phyloP scores from a whole-genome alignment of 2,329 filamentous ascomycete genomes.

The Verticillium klebahnii region DNA sequence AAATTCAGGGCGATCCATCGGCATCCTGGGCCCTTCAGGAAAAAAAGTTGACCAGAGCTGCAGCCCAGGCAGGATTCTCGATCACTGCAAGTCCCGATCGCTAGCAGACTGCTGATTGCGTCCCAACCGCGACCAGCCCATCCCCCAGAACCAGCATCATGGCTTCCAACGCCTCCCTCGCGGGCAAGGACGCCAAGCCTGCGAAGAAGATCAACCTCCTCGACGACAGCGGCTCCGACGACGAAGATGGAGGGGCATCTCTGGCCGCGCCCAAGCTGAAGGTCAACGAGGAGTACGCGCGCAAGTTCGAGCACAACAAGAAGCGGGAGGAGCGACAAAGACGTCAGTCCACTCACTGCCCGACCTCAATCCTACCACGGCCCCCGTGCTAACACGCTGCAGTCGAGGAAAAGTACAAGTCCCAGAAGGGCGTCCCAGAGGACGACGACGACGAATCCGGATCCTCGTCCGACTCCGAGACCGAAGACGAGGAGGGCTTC shows the following conservation, averaged over 20 bases:
- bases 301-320: conserved; percentile 93
- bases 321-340: conserved; percentile 83
- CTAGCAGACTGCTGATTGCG: not conserved
- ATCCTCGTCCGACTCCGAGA: conserved; percentile 69
- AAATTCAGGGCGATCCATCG: conserved; percentile 7
- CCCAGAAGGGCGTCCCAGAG: conserved; percentile 35
- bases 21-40: not conserved
- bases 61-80: not conserved
- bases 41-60: conserved; percentile 4
- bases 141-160: not conserved
- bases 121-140: not conserved
- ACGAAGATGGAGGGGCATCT: conserved; percentile 30
- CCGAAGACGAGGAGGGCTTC: conserved; percentile 87
- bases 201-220: conserved; percentile 45
- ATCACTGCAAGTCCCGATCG: not conserved
- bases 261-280: conserved; percentile 50
- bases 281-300: conserved; percentile 87
- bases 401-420: conserved; percentile 85
- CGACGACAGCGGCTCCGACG: conserved; percentile 47
- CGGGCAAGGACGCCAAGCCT: conserved; percentile 7
- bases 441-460: conserved; percentile 48
- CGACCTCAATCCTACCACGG: not conserved
- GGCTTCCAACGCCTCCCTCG: not conserved
- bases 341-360: conserved; percentile 38
- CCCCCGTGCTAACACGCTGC: not conserved